A percentile compares a stretch with the other conserved stretches of the same genome.
These are phyloP conservation scores for Graphilbum ipis-grandicollis DNA, from an alignment of 2,329 filamentous ascomycete genomes.

Conservation along the genomic window DNA sequence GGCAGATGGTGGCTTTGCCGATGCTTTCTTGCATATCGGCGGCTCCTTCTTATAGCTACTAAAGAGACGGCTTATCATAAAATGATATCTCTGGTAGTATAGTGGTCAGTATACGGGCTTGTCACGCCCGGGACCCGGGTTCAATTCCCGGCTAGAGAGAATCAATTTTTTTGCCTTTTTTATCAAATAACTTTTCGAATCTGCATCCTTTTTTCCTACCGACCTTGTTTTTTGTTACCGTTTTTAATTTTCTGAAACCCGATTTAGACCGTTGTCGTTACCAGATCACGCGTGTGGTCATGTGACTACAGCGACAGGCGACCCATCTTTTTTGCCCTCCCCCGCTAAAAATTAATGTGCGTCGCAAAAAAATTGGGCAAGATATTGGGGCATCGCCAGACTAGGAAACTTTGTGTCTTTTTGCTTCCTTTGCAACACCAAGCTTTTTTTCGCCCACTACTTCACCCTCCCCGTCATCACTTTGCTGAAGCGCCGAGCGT, in stretches of 20 bases:
- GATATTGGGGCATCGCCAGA: not conserved
- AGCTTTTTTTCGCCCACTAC: not conserved
- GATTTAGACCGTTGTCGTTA: too few species aligned
- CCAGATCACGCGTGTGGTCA: too few species aligned
- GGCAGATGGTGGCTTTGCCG: too few species aligned
- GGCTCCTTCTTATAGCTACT: too few species aligned
- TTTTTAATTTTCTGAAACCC: too few species aligned
- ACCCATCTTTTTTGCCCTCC: not conserved
- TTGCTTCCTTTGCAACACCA: not conserved
- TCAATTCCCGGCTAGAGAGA: slow-evolving; percentile 4
- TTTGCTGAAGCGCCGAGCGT: slow-evolving; percentile 10
- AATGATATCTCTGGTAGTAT: slow-evolving; percentile 1
- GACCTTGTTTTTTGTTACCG: too few species aligned
- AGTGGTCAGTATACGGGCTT: slow-evolving; percentile 3
- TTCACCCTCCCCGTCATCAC: slow-evolving; percentile 9
- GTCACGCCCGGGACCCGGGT: slow-evolving; percentile 4
- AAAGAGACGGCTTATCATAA: too few species aligned
- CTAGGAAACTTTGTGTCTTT: not conserved
- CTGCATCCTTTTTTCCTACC: not conserved
- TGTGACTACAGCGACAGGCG: too few species aligned
- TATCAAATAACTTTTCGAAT: too few species aligned
- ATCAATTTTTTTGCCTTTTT: not conserved
- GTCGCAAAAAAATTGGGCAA: not conserved
- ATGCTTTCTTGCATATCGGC: too few species aligned
- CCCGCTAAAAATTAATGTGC: not conserved